A percentile compares a stretch with the other conserved stretches of the same genome.
Conservation (phyloP, 305 asterid species). For the Fraxinus nigra region DNA sequence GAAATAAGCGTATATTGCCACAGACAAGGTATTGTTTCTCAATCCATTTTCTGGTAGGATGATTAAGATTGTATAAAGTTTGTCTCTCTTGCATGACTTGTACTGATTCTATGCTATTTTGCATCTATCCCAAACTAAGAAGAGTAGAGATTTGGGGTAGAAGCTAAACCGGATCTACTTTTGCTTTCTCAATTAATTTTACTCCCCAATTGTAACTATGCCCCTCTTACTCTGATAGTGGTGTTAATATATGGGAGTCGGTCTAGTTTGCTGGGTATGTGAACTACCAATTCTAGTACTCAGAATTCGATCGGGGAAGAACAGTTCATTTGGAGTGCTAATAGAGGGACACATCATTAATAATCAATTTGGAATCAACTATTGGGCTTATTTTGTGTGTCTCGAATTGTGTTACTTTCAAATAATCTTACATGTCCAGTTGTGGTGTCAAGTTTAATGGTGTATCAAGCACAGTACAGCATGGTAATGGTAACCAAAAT, state of each 20-base stretch:
- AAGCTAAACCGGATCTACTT: background rate
- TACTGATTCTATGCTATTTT: background rate
- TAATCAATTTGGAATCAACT: background rate
- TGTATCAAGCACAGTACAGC: background rate
- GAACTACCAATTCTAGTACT: background rate
- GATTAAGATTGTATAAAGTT: background rate
- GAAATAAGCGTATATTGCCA: constrained; percentile 14
- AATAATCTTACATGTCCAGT: background rate
- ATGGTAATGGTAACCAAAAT: background rate
- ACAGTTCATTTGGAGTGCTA: background rate
- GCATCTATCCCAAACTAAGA: background rate
- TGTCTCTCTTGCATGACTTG: background rate
- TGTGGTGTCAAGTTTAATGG: background rate
- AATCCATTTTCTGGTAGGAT: background rate
- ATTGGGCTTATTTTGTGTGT: background rate
- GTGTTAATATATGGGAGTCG: background rate
- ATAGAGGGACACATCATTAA: background rate
- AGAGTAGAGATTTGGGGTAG: background rate
- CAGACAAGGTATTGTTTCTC: constrained; percentile 8
- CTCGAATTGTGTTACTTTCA: background rate
- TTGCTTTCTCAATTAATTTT: background rate
- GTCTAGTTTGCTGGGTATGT: background rate
- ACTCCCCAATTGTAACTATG: background rate
- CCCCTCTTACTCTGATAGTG: background rate
- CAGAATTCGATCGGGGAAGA: background rate